These are phyloP conservation scores for Pezicula rhizophila DNA, from an alignment of 2,329 filamentous ascomycete genomes.

Conservation along the genomic window DNA sequence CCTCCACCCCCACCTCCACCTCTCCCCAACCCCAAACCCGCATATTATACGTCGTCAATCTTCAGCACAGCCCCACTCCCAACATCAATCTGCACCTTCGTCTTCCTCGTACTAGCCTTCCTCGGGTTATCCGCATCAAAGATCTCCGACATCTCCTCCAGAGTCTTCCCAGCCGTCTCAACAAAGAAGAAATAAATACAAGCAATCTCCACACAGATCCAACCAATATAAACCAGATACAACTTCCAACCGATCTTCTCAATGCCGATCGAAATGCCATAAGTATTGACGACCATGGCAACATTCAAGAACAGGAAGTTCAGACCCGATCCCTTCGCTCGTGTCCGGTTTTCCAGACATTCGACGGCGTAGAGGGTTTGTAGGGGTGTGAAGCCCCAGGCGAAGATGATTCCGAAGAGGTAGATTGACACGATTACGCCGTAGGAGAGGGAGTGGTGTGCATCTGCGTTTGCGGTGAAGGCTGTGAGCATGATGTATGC, in stretches of 20 bases:
- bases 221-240: slow-evolving; percentile 20
- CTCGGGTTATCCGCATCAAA: slow-evolving; percentile 23
- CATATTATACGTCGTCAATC: slow-evolving; percentile 10
- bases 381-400: slow-evolving; percentile 38
- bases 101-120: slow-evolving; percentile 21
- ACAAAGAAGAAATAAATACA: slow-evolving; percentile 28
- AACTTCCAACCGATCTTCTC: slow-evolving; percentile 29
- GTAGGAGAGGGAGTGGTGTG: slow-evolving; percentile 31
- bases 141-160: slow-evolving; percentile 19
- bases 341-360: slow-evolving; percentile 38
- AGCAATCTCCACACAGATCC: slow-evolving; percentile 16
- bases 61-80: slow-evolving; percentile 15
- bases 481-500: slow-evolving; percentile 20
- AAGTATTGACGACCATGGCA: slow-evolving; percentile 33
- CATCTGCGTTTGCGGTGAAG: slow-evolving; percentile 24
- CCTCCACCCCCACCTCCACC: not conserved
- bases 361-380: slow-evolving; percentile 43
- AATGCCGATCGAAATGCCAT: slow-evolving; percentile 33
- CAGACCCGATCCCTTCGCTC: slow-evolving; percentile 42
- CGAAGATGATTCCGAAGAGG: slow-evolving; percentile 35
- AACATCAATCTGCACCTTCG: slow-evolving; percentile 16
- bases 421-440: slow-evolving; percentile 43
- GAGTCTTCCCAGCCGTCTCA: slow-evolving; percentile 20
- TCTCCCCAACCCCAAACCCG: not conserved
- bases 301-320: slow-evolving; percentile 29